Percentiles rank a stretch among this genome's conserved stretches.
These are phyloP conservation scores for Clarireedia hainanense DNA, from an alignment of 2,329 filamentous ascomycete species.

Conservation along the genomic window DNA sequence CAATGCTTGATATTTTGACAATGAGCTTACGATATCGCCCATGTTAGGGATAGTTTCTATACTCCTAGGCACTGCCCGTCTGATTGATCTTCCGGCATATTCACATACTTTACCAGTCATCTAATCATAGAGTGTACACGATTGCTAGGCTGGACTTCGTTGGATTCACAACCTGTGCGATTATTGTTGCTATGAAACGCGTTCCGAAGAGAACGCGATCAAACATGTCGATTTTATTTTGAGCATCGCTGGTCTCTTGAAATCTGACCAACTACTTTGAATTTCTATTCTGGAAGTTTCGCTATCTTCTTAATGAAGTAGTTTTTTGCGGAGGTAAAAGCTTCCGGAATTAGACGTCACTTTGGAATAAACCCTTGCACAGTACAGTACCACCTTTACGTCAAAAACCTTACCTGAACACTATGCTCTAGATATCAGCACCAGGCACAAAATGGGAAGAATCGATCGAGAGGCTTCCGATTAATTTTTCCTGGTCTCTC, in stretches of 20 bases:
- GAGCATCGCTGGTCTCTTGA: not conserved
- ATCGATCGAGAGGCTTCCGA: not conserved
- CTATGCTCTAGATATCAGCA: not conserved
- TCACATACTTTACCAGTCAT: not conserved
- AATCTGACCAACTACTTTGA: not conserved
- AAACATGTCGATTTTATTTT: not conserved
- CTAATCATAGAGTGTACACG: not conserved
- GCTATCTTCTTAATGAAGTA: not conserved
- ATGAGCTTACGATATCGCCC: no score
- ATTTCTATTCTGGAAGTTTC: not conserved
- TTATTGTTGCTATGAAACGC: not conserved
- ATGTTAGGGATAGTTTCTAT: no score
- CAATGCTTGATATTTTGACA: no score
- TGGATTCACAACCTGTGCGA: not conserved
- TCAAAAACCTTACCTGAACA: not conserved
- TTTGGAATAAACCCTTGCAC: no score
- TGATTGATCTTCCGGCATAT: no score
- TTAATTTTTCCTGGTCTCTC: not conserved
- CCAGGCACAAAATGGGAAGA: not conserved
- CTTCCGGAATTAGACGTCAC: no score
- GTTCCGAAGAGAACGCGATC: not conserved
- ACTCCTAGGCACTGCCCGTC: no score
- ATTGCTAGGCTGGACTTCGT: not conserved
- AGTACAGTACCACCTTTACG: not conserved
- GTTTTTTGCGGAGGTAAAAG: not conserved